These are phyloP conservation scores for Orobanche coerulescens DNA, from an alignment of 257 asterid species.

Conservation along the genomic window DNA sequence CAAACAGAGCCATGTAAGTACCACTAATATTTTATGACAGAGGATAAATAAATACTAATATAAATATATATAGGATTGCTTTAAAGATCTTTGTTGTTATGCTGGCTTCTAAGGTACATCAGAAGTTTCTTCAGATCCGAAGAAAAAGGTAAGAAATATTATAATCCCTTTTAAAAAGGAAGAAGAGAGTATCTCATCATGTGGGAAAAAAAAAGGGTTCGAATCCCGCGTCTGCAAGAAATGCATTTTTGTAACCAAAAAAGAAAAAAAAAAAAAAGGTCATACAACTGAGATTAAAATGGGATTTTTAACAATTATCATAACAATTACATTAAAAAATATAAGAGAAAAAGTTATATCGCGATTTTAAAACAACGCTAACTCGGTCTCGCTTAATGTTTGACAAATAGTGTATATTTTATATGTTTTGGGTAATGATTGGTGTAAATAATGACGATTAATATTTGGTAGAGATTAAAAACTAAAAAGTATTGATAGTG, in stretches of 20 bases:
- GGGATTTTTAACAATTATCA: no score
- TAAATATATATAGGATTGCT: slow-evolving; percentile 15
- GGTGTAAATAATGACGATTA: no score
- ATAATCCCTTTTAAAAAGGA: slow-evolving; percentile 3
- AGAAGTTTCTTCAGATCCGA: slow-evolving; percentile 80
- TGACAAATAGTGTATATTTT: no score
- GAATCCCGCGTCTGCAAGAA: no score
- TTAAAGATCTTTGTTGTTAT: slow-evolving; percentile 60
- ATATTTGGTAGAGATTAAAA: no score
- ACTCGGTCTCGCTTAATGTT: no score
- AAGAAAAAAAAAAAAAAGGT: neutral
- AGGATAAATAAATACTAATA: neutral
- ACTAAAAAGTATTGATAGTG: no score
- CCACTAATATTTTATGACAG: slow-evolving; percentile 17
- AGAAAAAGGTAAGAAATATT: slow-evolving; percentile 48
- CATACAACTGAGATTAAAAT: no score
- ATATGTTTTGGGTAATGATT: no score
- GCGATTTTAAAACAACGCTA: no score
- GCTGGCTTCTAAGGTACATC: slow-evolving; percentile 52
- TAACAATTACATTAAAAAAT: no score
- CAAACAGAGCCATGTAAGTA: slow-evolving; percentile 10
- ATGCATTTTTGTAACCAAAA: neutral
- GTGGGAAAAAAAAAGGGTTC: slow-evolving; percentile 19
- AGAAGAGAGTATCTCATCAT: slow-evolving; percentile 22
- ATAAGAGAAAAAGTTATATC: no score